These are phyloP conservation scores for Pelargonium citronellum DNA, from an alignment of 441 rosid genomes.

Conservation along the genomic window DNA sequence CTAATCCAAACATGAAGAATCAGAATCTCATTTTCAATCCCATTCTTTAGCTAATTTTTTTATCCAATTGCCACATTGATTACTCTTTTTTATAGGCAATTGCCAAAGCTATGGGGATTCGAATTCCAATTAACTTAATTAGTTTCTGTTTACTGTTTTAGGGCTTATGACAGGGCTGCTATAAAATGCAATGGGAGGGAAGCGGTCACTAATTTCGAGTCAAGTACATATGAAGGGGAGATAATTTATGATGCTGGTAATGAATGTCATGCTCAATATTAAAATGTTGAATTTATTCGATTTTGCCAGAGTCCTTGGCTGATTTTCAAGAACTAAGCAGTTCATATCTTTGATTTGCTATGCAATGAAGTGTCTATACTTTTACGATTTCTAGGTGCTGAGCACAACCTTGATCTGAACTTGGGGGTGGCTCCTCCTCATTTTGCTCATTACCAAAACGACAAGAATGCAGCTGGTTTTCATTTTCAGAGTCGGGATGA, in stretches of 20 bases:
- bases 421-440: conserved; percentile 51
- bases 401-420: conserved; percentile 44
- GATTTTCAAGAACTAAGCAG: not conserved
- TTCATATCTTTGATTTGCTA: not conserved
- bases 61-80: too few relatives aligned
- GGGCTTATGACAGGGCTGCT: conserved; percentile 95
- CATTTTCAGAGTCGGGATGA: conserved; percentile 25
- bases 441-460: conserved; percentile 24
- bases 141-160: conserved; percentile 22
- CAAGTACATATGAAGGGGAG: conserved; percentile 47
- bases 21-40: too few relatives aligned
- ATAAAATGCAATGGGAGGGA: conserved; percentile 69
- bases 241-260: conserved; percentile 22
- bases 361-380: not conserved
- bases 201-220: conserved; percentile 82
- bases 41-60: too few relatives aligned
- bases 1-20: too few relatives aligned
- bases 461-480: conserved; percentile 16
- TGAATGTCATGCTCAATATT: not conserved
- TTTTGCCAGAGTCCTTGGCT: not conserved
- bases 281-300: not conserved
- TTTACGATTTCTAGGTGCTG: conserved; percentile 20
- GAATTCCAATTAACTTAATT: conserved; percentile 13
- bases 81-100: too few relatives aligned
- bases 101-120: not conserved